Evolutionary conservation across 2,329 filamentous ascomycete genomes (phyloP).

Genomic region (Ascochyta rabiei): DNA sequence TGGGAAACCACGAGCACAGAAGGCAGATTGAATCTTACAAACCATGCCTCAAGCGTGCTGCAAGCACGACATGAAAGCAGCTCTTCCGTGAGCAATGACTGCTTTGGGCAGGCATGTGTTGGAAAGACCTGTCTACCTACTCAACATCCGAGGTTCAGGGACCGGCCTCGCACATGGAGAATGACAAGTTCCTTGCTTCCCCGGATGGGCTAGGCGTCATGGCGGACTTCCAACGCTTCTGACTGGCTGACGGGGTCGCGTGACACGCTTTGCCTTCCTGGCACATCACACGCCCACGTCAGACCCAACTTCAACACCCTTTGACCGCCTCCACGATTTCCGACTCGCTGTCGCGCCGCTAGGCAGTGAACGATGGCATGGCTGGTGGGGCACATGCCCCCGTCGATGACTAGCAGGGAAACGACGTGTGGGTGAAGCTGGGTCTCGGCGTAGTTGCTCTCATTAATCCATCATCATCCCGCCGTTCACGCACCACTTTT

Average conservation of each 20-base stretch:
- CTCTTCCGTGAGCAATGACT: no score
- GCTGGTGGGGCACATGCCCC: conserved; percentile 15
- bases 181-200: conserved; percentile 6
- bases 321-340: conserved; percentile 13
- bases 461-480: background rate
- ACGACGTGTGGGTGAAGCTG: conserved; percentile 6
- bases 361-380: conserved; percentile 11
- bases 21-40: no score
- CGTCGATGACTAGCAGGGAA: conserved; percentile 5
- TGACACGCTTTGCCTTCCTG: conserved; percentile 7
- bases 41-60: no score
- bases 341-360: conserved; percentile 12
- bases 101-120: no score
- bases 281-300: conserved; percentile 18
- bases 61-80: no score
- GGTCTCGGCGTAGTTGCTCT: conserved; percentile 14
- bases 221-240: conserved; percentile 15
- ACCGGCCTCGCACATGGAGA: background rate
- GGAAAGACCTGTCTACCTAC: no score
- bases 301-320: conserved; percentile 8
- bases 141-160: conserved; percentile 1
- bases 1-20: no score
- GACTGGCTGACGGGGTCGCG: conserved; percentile 9
- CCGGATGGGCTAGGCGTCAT: conserved; percentile 13
- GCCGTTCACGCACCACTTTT: background rate